Conservation (phyloP, 2,329 filamentous ascomycete genomes). For the Penicillium sp. region DNA sequence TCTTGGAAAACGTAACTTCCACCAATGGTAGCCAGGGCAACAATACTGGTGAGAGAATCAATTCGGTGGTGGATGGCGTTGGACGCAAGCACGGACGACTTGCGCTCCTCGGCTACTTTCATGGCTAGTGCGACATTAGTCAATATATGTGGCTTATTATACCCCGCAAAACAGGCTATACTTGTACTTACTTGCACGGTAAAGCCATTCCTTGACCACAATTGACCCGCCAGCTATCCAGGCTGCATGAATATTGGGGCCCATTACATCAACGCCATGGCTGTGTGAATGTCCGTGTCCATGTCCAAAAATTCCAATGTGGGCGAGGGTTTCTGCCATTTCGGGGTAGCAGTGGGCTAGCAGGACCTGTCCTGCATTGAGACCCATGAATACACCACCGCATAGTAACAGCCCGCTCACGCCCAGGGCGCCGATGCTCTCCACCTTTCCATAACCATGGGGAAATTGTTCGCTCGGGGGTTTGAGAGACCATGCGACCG, state of each 20-base stretch:
- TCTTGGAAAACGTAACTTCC: slow-evolving; percentile 84
- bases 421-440: slow-evolving; percentile 88
- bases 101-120: slow-evolving; percentile 91
- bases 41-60: slow-evolving; percentile 91
- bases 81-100: slow-evolving; percentile 91
- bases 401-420: slow-evolving; percentile 88
- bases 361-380: slow-evolving; percentile 69
- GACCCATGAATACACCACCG: slow-evolving; percentile 90
- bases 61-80: slow-evolving; percentile 96
- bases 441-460: slow-evolving; percentile 93
- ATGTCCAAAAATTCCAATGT: slow-evolving; percentile 50
- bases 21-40: slow-evolving; percentile 84
- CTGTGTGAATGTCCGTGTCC: slow-evolving; percentile 63
- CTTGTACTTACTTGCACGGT: slow-evolving; percentile 77
- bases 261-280: slow-evolving; percentile 50
- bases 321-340: slow-evolving; percentile 51
- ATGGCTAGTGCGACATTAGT: slow-evolving; percentile 60
- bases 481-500: slow-evolving; percentile 88
- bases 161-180: background rate
- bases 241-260: slow-evolving; percentile 87
- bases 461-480: slow-evolving; percentile 83
- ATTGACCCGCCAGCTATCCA: slow-evolving; percentile 93
- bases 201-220: slow-evolving; percentile 92
- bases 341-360: slow-evolving; percentile 74
- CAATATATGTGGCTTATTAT: background rate